A percentile compares a stretch with the other conserved stretches of the same genome.
Conservation (phyloP, 805 yeast species). For the Kluyveromyces nonfermentans region DNA sequence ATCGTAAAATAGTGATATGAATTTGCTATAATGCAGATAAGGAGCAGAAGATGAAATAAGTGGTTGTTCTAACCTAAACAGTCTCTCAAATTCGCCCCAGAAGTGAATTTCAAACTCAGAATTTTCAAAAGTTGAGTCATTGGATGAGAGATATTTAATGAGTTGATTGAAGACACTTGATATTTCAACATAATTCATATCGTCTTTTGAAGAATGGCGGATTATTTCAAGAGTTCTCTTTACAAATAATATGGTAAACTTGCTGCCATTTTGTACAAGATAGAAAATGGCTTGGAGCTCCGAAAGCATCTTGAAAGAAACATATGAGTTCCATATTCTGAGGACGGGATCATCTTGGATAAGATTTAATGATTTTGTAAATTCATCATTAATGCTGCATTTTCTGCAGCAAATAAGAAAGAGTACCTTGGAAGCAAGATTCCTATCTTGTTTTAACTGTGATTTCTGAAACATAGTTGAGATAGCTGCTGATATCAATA, state of each 20-base stretch:
- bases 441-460: constrained; percentile 1
- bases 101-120: background rate
- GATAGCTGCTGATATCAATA: background rate
- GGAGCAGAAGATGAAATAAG: constrained; percentile 15
- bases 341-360: constrained; percentile 33
- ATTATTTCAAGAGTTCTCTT: background rate
- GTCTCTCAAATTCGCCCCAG: constrained; percentile 12
- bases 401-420: constrained; percentile 8
- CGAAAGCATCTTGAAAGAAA: constrained; percentile 9
- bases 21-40: constrained; percentile 4
- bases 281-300: constrained; percentile 6
- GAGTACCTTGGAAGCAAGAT: background rate
- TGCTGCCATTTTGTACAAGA: constrained; percentile 9
- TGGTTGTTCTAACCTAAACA: constrained; percentile 11
- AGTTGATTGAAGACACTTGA: constrained; percentile 12
- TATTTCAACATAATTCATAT: constrained; percentile 16
- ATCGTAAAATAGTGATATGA: constrained; percentile 5
- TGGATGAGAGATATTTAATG: constrained; percentile 5
- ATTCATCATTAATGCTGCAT: constrained; percentile 3
- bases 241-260: background rate
- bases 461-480: background rate
- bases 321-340: constrained; percentile 33
- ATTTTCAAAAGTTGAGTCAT: constrained; percentile 1
- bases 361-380: constrained; percentile 27
- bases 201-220: background rate